A percentile compares a stretch with the other conserved stretches of the same genome.
Evolutionary conservation across 345 rosid genomes (phyloP).

Genomic region (Moricandia moricandioides): DNA sequence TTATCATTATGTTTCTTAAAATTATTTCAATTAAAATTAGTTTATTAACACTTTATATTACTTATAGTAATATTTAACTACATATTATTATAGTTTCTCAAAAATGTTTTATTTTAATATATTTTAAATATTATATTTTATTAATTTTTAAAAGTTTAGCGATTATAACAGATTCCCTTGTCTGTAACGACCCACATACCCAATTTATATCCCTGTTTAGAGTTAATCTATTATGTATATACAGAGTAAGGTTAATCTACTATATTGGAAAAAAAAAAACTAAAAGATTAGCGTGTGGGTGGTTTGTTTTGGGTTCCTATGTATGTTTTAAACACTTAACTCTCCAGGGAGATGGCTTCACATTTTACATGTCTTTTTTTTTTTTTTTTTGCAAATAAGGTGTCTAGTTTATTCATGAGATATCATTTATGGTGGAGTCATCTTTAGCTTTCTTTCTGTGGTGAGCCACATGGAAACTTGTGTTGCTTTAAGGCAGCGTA

Average conservation of each 20-base stretch:
- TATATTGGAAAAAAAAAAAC: not conserved
- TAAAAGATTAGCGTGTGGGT: not conserved
- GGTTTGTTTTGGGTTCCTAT: not conserved
- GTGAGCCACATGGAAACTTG: constrained; percentile 35
- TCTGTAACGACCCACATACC: too few species aligned
- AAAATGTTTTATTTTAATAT: too few species aligned
- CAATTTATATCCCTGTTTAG: too few species aligned
- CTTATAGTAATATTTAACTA: too few species aligned
- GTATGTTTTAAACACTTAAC: not conserved
- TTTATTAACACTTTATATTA: too few species aligned
- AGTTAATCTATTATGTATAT: too few species aligned
- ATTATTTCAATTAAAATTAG: too few species aligned
- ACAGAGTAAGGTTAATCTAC: not conserved
- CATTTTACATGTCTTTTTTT: not conserved
- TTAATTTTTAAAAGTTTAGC: too few species aligned
- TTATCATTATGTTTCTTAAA: too few species aligned
- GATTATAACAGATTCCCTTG: too few species aligned
- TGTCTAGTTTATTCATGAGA: constrained; percentile 10
- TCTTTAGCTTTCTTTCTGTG: constrained; percentile 3
- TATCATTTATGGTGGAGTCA: constrained; percentile 26
- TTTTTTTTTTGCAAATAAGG: not conserved
- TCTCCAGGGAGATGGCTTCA: not conserved
- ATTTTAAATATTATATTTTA: too few species aligned
- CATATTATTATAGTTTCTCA: too few species aligned
- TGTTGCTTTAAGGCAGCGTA: constrained; percentile 10